Evolutionary conservation across 805 yeast genomes (phyloP), one percentile per base, ranked within the genome.

Genomic region (Cyberlindnera americana): DNA sequence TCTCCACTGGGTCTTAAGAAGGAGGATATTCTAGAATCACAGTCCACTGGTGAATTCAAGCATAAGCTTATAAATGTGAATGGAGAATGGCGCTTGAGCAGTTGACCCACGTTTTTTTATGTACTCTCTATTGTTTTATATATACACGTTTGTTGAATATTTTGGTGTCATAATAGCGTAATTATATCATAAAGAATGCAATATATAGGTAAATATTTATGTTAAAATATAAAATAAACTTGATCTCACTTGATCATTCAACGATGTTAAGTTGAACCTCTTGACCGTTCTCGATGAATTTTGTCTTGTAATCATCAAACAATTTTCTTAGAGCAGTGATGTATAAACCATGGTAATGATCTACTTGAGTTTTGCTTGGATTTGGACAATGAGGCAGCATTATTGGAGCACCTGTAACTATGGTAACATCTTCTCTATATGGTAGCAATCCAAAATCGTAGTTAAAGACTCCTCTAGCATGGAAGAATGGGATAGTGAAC

Each of bases 401-500:
- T 18, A 82, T 78, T 5, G 95, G 90, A 17, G 62, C 65, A 0
- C 95, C 95, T 24, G 78, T 66, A 42, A 86, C 95, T 12, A 93
- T 70, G 46, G 85, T 72, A 40, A 93, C 81, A 3, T 86, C 86
- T 38, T 81, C 75, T 49, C 97, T 71, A 59, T 77, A 90, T 2
- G 99, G 98, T 41, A 93, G 62, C 22, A 93, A 64, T 0, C 99
- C 99, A 64, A 84, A 86, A 57, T 89, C 96, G 53, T 90, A 86
- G 54, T 91, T 87, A 64, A 91, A 90, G 1, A 93, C 70, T 0
- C 98, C 97, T 32, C 98, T 70, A 1, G 96, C 96, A 57, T 86
- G 82, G 64, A 93, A 84, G 35, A 93, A 75, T 1, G 99, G 99
- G 5, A 93, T 54, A 0, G 99, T 90, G 62, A 91, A 91, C 2